Evolutionary conservation across 495 filamentous ascomycete genomes (phyloP), one percentile per base, ranked within the genome.

Genomic region (Terfezia claveryi): DNA sequence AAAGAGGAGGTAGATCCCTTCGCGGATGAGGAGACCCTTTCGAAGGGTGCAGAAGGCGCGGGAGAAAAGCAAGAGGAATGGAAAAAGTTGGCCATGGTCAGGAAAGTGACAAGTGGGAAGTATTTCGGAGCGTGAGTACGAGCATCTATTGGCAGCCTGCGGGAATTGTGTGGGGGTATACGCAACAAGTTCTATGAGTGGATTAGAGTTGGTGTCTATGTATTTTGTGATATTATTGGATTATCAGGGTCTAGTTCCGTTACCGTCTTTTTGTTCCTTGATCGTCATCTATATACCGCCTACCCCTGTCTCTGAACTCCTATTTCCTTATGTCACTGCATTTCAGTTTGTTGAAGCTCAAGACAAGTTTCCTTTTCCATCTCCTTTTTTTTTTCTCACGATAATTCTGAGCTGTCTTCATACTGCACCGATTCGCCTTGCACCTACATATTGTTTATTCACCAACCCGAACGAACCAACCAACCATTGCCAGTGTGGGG

Each of bases 51-150:
- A 20, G 64, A 66, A 55, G 53, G 62, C 10, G 66, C 71, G 23
- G 64, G 67, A 6, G 66, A 64, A 23, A 63, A 72, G 2, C 70
- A 69, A 14, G 68, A 70, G 32, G 71, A 65, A 50, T 96, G 89
- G 91, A 80, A 76, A 37, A 77, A 81, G 23, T 76, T 94, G 44
- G 76, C 77, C 20, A 75, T 79, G 0, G 71, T 77, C 53, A 81
- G 78, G 71, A 89, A 80, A 68, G 61, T 94, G 55, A 71, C 82
- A 23, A 83, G 79, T 63, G 87, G 87, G 49, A 88, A 83, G 69
- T 93, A 89, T 67, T 72, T 77, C 59, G 75, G 75, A 36, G 70
- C 63, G 52, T 76, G 62, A 65, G 55, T 58, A 49, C 60, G 38
- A 58, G 52, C 27, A 32, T 32, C 27, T 32, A 32, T 32, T 32